Evolutionary conservation across 306 rosid species (phyloP).

Genomic region (Citrullus colocynthis): DNA sequence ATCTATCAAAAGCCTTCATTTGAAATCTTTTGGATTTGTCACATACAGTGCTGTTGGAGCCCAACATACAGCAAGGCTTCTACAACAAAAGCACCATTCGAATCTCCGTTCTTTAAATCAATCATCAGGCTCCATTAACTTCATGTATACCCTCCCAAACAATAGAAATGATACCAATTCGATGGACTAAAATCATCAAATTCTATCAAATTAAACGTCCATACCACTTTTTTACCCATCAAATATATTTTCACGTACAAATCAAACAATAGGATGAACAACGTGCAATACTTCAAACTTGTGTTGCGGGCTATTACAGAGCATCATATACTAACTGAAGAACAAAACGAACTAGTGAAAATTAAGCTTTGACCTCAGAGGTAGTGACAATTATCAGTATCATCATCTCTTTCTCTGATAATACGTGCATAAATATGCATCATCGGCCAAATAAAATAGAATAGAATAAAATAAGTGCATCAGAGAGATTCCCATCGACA

Average conservation of each 20-base stretch:
- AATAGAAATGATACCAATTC: too few species aligned
- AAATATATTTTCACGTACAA: too few species aligned
- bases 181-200: too few species aligned
- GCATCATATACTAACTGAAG: too few species aligned
- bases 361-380: conserved; percentile 20
- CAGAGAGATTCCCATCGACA: conserved; percentile 64
- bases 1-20: neutral
- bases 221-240: too few species aligned
- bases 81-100: conserved; percentile 1
- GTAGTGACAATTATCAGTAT: conserved; percentile 65
- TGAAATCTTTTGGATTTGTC: neutral
- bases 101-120: neutral
- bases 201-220: too few species aligned
- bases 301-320: too few species aligned
- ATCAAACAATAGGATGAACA: too few species aligned
- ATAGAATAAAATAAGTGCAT: conserved; percentile 14
- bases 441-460: conserved; percentile 32
- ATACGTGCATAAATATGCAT: conserved; percentile 30
- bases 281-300: too few species aligned
- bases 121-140: neutral
- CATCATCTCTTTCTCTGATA: conserved; percentile 48
- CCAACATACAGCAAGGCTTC: neutral
- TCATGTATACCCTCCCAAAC: too few species aligned
- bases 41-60: neutral
- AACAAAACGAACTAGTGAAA: too few species aligned